Conservation (phyloP, 208 protist genomes). For the Novymonas esmeraldas region DNA sequence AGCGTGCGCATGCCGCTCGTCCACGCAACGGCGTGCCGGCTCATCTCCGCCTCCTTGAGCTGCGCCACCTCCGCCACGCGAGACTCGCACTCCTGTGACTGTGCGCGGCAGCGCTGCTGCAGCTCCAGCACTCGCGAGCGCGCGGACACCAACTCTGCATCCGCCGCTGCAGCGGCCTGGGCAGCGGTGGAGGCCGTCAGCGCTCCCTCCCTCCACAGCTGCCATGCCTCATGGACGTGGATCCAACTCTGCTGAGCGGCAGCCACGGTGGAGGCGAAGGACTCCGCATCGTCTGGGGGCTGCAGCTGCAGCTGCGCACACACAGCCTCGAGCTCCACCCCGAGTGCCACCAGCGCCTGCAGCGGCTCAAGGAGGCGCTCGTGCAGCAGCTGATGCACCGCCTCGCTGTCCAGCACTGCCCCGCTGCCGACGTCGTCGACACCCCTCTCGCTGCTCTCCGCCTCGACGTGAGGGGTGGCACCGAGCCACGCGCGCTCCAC, state of each 20-base stretch:
- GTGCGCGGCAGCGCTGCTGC: slow-evolving; percentile 6
- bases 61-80: slow-evolving; percentile 1
- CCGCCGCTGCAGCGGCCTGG: not conserved
- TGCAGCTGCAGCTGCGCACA: not conserved
- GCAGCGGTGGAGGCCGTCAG: not conserved
- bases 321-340: slow-evolving; percentile 2
- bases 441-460: not conserved
- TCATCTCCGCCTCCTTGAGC: slow-evolving; percentile 15
- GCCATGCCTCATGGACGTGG: slow-evolving; percentile 4
- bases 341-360: slow-evolving; percentile 1
- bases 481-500: not conserved
- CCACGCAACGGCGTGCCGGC: slow-evolving; percentile 31
- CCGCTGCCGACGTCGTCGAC: not conserved
- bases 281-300: slow-evolving; percentile 1
- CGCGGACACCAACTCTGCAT: not conserved
- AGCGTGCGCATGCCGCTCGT: slow-evolving; percentile 15
- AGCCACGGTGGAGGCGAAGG: not conserved
- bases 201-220: slow-evolving; percentile 4
- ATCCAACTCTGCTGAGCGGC: slow-evolving; percentile 2
- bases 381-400: slow-evolving; percentile 1
- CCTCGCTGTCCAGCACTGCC: not conserved
- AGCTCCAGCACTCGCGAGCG: not conserved
- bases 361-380: slow-evolving; percentile 2
- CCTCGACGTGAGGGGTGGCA: no score
- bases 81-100: not conserved